Percentiles rank a stretch among this genome's conserved stretches.
Conservation (phyloP, 1,284 basidiomycete genomes). For the Albatrellus sp. region DNA sequence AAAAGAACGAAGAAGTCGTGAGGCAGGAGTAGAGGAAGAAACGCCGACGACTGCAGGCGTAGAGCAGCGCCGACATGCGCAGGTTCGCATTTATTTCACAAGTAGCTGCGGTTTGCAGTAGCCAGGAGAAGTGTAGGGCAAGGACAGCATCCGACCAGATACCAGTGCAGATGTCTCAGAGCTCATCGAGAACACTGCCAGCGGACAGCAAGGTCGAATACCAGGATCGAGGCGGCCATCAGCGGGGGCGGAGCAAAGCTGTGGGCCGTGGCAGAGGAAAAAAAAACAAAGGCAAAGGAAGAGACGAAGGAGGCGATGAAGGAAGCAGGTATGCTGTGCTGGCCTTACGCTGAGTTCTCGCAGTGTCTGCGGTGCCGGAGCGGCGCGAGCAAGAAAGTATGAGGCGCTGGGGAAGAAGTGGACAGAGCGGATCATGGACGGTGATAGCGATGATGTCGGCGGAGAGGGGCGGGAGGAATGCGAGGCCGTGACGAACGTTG, state of each 20-base stretch:
- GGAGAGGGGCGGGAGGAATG: slow-evolving; percentile 22
- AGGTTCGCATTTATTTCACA: slow-evolving; percentile 5
- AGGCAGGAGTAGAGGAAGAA: slow-evolving; percentile 54
- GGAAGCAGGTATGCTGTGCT: slow-evolving; percentile 42
- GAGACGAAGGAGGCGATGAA: slow-evolving; percentile 7
- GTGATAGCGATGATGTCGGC: slow-evolving; percentile 47
- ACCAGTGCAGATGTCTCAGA: slow-evolving; percentile 20
- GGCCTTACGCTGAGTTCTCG: slow-evolving; percentile 66
- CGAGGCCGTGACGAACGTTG: slow-evolving; percentile 18
- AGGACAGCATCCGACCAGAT: slow-evolving; percentile 53
- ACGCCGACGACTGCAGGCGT: slow-evolving; percentile 50
- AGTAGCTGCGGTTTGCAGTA: slow-evolving; percentile 25
- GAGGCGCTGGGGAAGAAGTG: slow-evolving; percentile 42
- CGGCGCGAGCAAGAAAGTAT: slow-evolving; percentile 34
- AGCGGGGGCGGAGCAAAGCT: slow-evolving; percentile 18
- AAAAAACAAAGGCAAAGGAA: slow-evolving; percentile 1
- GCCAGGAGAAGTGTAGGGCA: slow-evolving; percentile 51
- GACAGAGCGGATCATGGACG: slow-evolving; percentile 47
- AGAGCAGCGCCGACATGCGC: slow-evolving; percentile 21
- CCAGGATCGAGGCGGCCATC: slow-evolving; percentile 21
- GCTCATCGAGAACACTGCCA: slow-evolving; percentile 8
- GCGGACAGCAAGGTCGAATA: slow-evolving; percentile 11
- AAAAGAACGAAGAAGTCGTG: slow-evolving; percentile 17
- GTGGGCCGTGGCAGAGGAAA: slow-evolving; percentile 9
- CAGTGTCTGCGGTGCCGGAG: slow-evolving; percentile 50